Percentiles rank a stretch among this genome's conserved stretches.
These are phyloP conservation scores for Lachnellula arida DNA, from an alignment of 2,329 filamentous ascomycete species.

Conservation along the genomic window DNA sequence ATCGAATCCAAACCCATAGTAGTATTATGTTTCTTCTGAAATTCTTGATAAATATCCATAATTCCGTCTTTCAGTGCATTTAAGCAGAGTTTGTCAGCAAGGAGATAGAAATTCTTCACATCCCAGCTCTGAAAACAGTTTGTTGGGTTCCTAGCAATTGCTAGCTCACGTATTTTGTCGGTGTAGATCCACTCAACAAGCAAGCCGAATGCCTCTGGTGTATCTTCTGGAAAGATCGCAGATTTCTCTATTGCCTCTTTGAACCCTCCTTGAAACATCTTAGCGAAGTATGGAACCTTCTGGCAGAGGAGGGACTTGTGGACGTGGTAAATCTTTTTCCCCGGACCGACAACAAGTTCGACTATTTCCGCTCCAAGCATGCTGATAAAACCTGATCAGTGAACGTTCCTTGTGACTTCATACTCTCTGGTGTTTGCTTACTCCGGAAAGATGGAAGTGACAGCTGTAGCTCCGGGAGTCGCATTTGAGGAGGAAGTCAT, in stretches of 20 bases:
- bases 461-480: no score
- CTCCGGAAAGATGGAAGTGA: no score
- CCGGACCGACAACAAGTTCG: slow-evolving; percentile 2
- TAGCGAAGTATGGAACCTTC: slow-evolving; percentile 16
- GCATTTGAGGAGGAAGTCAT: no score
- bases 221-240: slow-evolving; percentile 12
- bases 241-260: not conserved
- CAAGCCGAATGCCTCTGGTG: slow-evolving; percentile 4
- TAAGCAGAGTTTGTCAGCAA: not conserved
- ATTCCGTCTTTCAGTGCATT: not conserved
- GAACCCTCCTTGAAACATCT: slow-evolving; percentile 13
- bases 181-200: slow-evolving; percentile 12
- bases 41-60: no score
- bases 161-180: no score
- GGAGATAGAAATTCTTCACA: no score
- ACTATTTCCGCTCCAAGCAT: slow-evolving; percentile 4
- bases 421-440: no score
- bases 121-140: no score
- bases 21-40: no score
- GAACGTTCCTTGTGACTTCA: no score
- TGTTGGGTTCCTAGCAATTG: no score
- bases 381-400: not conserved
- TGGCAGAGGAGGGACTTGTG: slow-evolving; percentile 11
- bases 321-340: slow-evolving; percentile 1
- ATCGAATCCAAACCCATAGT: no score